These are phyloP conservation scores for Rhizophagus clarus DNA, from an alignment of 192 early-diverging fungal species.

Conservation along the genomic window DNA sequence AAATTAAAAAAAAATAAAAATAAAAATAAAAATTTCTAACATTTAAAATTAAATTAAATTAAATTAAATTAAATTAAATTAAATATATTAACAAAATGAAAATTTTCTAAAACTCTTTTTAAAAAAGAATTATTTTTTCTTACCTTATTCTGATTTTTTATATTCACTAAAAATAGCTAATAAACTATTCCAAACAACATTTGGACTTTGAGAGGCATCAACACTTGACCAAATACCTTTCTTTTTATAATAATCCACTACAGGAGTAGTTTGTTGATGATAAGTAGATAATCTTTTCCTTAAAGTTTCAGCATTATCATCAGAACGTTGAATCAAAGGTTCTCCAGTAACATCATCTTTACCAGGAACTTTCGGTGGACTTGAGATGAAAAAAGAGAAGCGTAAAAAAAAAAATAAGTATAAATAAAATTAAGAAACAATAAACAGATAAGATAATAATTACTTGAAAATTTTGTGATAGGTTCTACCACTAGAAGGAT, in stretches of 20 bases:
- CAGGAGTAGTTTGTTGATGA: slow-evolving; percentile 81
- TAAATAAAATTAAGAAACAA: not conserved
- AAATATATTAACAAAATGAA: too few relatives aligned
- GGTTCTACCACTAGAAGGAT: slow-evolving; percentile 89
- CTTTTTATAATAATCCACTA: slow-evolving; percentile 89
- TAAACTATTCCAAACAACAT: slow-evolving; percentile 87
- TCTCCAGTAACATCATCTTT: slow-evolving; percentile 98
- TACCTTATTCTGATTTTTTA: not conserved
- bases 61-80: too few relatives aligned
- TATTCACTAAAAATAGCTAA: slow-evolving; percentile 78
- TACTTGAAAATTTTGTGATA: slow-evolving; percentile 94
- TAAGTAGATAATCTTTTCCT: slow-evolving; percentile 87
- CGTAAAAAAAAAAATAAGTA: not conserved
- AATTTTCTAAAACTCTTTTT: too few relatives aligned
- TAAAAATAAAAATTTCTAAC: too few relatives aligned
- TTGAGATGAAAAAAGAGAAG: not conserved
- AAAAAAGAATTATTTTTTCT: not conserved
- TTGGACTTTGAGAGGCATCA: slow-evolving; percentile 90
- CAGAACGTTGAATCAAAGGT: slow-evolving; percentile 94
- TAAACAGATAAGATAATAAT: not conserved
- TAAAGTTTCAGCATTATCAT: slow-evolving; percentile 95
- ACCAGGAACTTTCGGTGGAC: slow-evolving; percentile 87
- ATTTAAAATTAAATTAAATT: too few relatives aligned
- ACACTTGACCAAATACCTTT: slow-evolving; percentile 91
- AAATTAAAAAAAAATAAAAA: too few relatives aligned